phyloP scores from a whole-genome alignment of 108 stramenopile species.

The Parmales sp. region DNA sequence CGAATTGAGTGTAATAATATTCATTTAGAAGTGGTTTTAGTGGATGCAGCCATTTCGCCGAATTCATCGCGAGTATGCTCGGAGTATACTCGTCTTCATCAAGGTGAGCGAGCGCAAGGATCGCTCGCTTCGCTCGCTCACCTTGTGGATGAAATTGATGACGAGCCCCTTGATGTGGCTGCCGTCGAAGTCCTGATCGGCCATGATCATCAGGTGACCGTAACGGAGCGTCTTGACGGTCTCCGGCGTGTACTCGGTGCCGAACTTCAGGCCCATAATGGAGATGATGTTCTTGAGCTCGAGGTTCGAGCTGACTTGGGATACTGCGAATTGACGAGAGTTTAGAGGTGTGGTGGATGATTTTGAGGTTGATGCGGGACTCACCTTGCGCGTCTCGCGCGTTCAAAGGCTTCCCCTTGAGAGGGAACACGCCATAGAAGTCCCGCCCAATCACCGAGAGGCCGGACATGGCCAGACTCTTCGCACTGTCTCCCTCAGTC shows the following conservation, averaged over 20 bases:
- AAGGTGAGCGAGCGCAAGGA: too few species aligned
- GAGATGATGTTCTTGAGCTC: constrained; percentile 93
- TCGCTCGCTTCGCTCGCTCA: too few species aligned
- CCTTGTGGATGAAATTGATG: constrained; percentile 95
- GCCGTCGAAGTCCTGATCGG: constrained; percentile 99
- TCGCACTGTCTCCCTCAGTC: constrained; percentile 94
- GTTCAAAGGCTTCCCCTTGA: constrained; percentile 93
- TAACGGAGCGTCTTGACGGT: constrained; percentile 84
- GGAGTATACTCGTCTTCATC: too few species aligned
- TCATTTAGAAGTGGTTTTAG: constrained; percentile 8
- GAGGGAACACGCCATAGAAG: constrained; percentile 84
- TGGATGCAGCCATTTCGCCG: neutral
- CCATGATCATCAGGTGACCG: constrained; percentile 99
- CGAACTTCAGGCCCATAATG: constrained; percentile 94
- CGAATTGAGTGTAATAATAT: too few species aligned
- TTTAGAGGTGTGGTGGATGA: too few species aligned
- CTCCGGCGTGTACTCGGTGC: constrained; percentile 59
- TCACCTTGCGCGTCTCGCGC: constrained; percentile 81
- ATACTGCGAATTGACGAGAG: too few species aligned
- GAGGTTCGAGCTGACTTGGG: constrained; percentile 82
- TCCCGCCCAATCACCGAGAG: constrained; percentile 84
- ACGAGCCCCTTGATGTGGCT: constrained; percentile 99
- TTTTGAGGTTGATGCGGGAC: too few species aligned
- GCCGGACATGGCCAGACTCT: constrained; percentile 82
- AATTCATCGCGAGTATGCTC: too few species aligned